Conservation (phyloP, 176 grass and related monocot genomes). For the Dactylis glomerata region DNA sequence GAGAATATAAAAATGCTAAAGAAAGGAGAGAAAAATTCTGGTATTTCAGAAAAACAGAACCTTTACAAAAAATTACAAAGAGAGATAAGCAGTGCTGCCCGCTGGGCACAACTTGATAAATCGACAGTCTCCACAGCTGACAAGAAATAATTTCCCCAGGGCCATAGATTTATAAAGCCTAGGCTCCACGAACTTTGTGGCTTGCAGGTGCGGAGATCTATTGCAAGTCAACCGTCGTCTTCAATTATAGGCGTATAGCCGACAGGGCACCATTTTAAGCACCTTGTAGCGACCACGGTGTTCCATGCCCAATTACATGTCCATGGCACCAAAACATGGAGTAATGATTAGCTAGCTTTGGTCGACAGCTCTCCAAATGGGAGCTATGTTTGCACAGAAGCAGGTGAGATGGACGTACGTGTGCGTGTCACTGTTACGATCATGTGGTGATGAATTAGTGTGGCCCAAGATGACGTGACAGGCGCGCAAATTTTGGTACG, state of each 20-base stretch:
- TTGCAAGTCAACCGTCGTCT: conserved; percentile 26
- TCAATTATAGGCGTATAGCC: conserved; percentile 16
- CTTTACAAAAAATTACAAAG: neutral
- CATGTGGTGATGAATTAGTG: neutral
- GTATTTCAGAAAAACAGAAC: too few relatives aligned
- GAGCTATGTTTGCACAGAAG: neutral
- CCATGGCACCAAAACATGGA: neutral
- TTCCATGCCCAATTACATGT: neutral
- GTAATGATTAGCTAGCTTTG: neutral
- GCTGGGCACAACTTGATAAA: neutral
- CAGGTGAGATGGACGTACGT: neutral
- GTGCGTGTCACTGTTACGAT: neutral
- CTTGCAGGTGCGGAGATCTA: neutral
- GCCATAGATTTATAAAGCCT: neutral
- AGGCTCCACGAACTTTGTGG: conserved; percentile 8
- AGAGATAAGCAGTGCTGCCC: neutral
- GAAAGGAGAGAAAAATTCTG: too few relatives aligned
- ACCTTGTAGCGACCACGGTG: neutral
- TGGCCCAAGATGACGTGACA: neutral
- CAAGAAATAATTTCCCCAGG: neutral
- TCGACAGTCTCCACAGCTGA: conserved; percentile 3
- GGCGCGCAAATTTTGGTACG: neutral
- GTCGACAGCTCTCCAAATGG: neutral
- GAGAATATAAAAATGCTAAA: too few relatives aligned
- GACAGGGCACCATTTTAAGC: conserved; percentile 23